phyloP scores from a whole-genome alignment of 2,329 filamentous ascomycete species.

The Macrophomina tecta region DNA sequence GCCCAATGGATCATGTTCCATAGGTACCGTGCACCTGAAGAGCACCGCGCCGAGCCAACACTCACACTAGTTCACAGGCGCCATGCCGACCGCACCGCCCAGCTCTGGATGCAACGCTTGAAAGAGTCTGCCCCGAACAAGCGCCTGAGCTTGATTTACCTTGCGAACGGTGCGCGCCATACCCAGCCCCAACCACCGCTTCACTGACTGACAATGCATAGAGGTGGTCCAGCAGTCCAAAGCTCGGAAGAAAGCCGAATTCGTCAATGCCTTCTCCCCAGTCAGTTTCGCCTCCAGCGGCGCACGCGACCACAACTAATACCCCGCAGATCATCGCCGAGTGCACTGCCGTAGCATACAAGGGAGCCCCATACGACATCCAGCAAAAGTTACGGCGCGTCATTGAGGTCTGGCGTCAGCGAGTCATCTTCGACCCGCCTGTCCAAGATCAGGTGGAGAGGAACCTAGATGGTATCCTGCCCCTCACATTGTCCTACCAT shows the following conservation, averaged over 20 bases:
- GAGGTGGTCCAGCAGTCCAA: constrained; percentile 97
- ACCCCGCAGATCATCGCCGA: constrained; percentile 76
- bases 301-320: constrained; percentile 1
- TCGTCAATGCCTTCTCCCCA: constrained; percentile 88
- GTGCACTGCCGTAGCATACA: constrained; percentile 88
- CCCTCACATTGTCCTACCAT: neutral
- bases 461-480: constrained; percentile 72
- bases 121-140: constrained; percentile 87
- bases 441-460: constrained; percentile 83
- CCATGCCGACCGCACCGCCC: constrained; percentile 88
- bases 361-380: constrained; percentile 82
- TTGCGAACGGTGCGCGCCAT: constrained; percentile 80
- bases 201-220: constrained; percentile 43
- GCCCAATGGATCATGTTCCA: constrained; percentile 99
- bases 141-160: constrained; percentile 87
- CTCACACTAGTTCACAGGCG: constrained; percentile 63
- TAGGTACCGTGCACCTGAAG: constrained; percentile 64
- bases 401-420: constrained; percentile 91
- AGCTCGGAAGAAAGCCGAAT: constrained; percentile 89
- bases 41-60: neutral
- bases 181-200: neutral
- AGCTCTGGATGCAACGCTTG: constrained; percentile 88
- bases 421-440: constrained; percentile 79
- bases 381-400: constrained; percentile 88
- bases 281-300: constrained; percentile 45